Evolutionary conservation across 495 filamentous ascomycete species (phyloP).

Genomic region (Neurospora discreta): DNA sequence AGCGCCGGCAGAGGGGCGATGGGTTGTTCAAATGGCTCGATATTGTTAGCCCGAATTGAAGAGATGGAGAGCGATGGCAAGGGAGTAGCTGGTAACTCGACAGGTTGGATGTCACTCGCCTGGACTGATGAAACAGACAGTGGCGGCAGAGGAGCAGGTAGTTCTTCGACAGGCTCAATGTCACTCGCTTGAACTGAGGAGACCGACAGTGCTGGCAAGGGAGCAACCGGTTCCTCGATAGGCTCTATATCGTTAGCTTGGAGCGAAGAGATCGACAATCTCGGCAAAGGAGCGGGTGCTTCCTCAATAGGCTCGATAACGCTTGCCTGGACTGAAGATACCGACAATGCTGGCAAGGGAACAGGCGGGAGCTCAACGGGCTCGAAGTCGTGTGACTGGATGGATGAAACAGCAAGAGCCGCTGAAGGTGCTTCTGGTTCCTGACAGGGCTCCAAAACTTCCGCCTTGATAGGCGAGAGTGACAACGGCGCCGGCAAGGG

Average conservation of each 20-base stretch:
- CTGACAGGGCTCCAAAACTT: slow-evolving; percentile 19
- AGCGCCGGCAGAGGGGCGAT: slow-evolving; percentile 5
- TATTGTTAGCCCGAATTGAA: slow-evolving; percentile 17
- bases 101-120: not conserved
- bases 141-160: not conserved
- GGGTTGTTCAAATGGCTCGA: slow-evolving; percentile 17
- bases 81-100: not conserved
- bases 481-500: slow-evolving; percentile 9
- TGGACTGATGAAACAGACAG: slow-evolving; percentile 5
- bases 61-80: not conserved
- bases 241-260: slow-evolving; percentile 10
- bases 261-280: slow-evolving; percentile 7
- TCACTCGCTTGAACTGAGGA: slow-evolving; percentile 11
- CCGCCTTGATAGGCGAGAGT: slow-evolving; percentile 17
- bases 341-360: slow-evolving; percentile 10
- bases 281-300: slow-evolving; percentile 1
- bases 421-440: slow-evolving; percentile 11
- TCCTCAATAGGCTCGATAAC: slow-evolving; percentile 22
- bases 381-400: slow-evolving; percentile 23
- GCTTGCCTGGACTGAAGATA: slow-evolving; percentile 20
- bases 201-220: slow-evolving; percentile 9
- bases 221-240: not conserved
- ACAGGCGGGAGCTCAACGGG: slow-evolving; percentile 11
- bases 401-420: slow-evolving; percentile 18
- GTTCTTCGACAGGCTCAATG: slow-evolving; percentile 9